These are phyloP conservation scores for Suillus placidus DNA, from an alignment of 768 basidiomycete species.

Conservation along the genomic window DNA sequence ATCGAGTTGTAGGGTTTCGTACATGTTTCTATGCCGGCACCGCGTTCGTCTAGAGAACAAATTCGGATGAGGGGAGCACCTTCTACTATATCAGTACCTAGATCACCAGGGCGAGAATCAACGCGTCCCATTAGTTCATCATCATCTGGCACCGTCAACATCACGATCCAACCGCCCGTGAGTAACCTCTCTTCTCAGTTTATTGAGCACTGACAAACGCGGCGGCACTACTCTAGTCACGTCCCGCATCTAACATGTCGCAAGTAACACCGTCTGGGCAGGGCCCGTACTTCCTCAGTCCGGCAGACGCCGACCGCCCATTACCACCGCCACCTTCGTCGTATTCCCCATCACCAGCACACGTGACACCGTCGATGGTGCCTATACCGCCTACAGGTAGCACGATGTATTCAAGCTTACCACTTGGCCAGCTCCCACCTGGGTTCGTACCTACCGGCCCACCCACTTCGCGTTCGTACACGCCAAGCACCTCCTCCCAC, in stretches of 20 bases:
- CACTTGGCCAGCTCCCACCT: constrained; percentile 35
- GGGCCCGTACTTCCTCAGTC: constrained; percentile 38
- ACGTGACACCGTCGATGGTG: constrained; percentile 8
- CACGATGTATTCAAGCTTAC: constrained; percentile 29
- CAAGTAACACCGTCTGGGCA: constrained; percentile 26
- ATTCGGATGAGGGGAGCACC: constrained; percentile 3
- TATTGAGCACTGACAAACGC: not conserved
- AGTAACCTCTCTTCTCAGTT: constrained; percentile 12
- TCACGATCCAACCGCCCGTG: constrained; percentile 37
- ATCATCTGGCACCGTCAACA: constrained; percentile 34
- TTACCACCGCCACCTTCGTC: constrained; percentile 31
- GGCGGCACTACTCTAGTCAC: not conserved
- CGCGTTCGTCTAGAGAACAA: constrained; percentile 27
- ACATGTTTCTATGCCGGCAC: too few species aligned
- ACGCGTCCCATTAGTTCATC: constrained; percentile 31
- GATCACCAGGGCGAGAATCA: constrained; percentile 13
- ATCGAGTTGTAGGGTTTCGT: too few species aligned
- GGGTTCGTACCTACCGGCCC: constrained; percentile 39
- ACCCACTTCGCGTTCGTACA: constrained; percentile 23
- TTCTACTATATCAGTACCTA: not conserved
- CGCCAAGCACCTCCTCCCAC: constrained; percentile 28
- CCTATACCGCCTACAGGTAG: constrained; percentile 13
- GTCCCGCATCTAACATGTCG: constrained; percentile 37
- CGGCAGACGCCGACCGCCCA: constrained; percentile 43
- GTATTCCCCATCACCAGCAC: not conserved